Evolutionary conservation across 2,329 filamentous ascomycete genomes (phyloP).

Genomic region (Cladorrhinum sp.): DNA sequence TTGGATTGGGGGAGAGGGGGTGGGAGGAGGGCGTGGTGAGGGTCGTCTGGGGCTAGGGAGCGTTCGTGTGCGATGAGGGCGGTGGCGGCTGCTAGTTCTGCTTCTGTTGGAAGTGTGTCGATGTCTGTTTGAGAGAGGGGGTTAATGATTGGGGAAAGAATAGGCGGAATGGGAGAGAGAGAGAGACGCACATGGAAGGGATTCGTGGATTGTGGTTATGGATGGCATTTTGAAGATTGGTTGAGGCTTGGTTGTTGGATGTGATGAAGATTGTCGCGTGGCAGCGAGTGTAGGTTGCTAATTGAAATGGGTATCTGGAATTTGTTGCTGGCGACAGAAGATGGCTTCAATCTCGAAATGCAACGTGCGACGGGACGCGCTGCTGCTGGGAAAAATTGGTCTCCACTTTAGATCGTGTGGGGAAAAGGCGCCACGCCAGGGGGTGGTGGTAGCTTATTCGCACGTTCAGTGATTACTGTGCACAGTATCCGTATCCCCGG

Average conservation of each 20-base stretch:
- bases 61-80: constrained; percentile 68
- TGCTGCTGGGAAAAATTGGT: constrained; percentile 11
- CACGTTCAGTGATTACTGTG: background rate
- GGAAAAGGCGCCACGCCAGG: background rate
- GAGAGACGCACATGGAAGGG: constrained; percentile 66
- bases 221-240: constrained; percentile 56
- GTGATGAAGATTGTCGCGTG: background rate
- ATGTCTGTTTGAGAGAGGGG: constrained; percentile 62
- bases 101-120: constrained; percentile 65
- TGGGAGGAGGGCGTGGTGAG: constrained; percentile 59
- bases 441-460: background rate
- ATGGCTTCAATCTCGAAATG: background rate
- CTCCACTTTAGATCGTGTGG: constrained; percentile 4
- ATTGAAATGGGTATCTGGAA: background rate
- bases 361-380: constrained; percentile 7
- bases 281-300: background rate
- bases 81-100: constrained; percentile 63
- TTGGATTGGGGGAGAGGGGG: constrained; percentile 44
- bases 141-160: constrained; percentile 18
- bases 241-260: background rate
- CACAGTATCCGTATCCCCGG: no score
- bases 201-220: constrained; percentile 70
- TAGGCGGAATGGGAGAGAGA: background rate
- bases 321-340: background rate
- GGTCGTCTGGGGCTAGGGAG: constrained; percentile 36